Base-by-base conservation (phyloP, 305 asterid species). In the Fraxinus nigra region DNA sequence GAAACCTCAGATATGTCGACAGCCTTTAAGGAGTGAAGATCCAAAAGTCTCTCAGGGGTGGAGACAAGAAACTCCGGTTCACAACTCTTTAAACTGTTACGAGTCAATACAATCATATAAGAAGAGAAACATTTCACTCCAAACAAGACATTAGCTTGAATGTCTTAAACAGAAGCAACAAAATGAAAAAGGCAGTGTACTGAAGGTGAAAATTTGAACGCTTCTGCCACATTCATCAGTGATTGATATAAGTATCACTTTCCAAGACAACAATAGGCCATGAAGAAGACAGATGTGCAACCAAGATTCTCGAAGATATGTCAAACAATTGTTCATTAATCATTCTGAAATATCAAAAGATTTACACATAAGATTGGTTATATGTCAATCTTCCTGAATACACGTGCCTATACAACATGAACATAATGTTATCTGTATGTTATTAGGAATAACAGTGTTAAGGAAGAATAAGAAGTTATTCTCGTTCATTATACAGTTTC, bases 1-100 rank as follows among this genome's bases (percentile, higher is more conserved):
- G 95, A 92, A 78, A 92, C 92, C 20, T 87, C 90, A 82, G 95
- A 91, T 81, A 91, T 83, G 84, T 95, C 90, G 33, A 95, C 82
- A 76, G 95, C 97, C 77, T 91, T 88, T 61, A 85, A 69, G 74
- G 92, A 80, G 75, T 94, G 85, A 61, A 95, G 96, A 87, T 93
- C 93, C 85, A 90, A 85, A 82, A 95, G 98, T 84, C 97, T 94
- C 79, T 86, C 92, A 1, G 99, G 97, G 18, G 98, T 95, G 83
- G 98, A 90, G 82, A 95, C 82, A 76, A 95, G 82, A 84, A 95
- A 90, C 89, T 95, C 96, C 0, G 99, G 99, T 79, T 93, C 97
- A 83, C 92, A 92, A 78, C 91, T 94, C 87, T 85, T 90, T 79
- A 94, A 89, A 81, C 99, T 95, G 91, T 80, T 83, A 78, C 73